Evolutionary conservation across 768 basidiomycete genomes (phyloP).

Genomic region (Mycena alexandri): DNA sequence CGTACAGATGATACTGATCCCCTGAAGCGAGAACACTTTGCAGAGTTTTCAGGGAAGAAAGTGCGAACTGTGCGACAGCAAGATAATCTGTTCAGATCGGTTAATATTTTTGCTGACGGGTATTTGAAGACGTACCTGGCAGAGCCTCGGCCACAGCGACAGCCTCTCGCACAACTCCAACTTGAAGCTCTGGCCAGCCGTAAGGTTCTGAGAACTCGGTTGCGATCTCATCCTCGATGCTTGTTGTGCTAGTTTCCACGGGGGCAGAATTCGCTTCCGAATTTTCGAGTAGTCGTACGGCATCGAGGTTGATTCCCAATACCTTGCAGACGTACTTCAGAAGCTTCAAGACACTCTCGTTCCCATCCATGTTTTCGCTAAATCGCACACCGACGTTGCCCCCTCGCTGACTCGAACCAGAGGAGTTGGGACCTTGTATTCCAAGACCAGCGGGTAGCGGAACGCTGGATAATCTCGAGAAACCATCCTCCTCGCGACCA

Average conservation of each 20-base stretch:
- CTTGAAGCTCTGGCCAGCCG: constrained; percentile 96
- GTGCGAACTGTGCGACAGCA: constrained; percentile 87
- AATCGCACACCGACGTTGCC: constrained; percentile 78
- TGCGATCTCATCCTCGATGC: constrained; percentile 57
- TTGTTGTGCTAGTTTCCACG: constrained; percentile 35
- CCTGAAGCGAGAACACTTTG: constrained; percentile 74
- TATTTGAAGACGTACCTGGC: constrained; percentile 69
- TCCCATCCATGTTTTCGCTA: constrained; percentile 83
- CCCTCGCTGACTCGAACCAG: constrained; percentile 48
- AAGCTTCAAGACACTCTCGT: constrained; percentile 81
- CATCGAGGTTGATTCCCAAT: constrained; percentile 86
- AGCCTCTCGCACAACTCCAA: constrained; percentile 93
- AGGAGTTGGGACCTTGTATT: constrained; percentile 59
- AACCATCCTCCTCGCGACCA: constrained; percentile 79
- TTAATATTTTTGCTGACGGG: constrained; percentile 13
- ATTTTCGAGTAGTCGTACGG: constrained; percentile 65
- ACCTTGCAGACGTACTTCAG: constrained; percentile 81
- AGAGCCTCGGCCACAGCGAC: constrained; percentile 92
- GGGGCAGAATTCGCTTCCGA: constrained; percentile 9
- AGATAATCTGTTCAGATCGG: constrained; percentile 72
- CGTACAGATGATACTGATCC: constrained; percentile 86
- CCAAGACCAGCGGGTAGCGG: constrained; percentile 60
- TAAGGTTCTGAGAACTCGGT: constrained; percentile 65
- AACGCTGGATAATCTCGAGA: constrained; percentile 56
- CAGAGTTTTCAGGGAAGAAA: constrained; percentile 86